Evolutionary conservation across 2,329 filamentous ascomycete genomes (phyloP), one percentile per base, ranked within the genome.

Genomic region (Beauveria bassiana): DNA sequence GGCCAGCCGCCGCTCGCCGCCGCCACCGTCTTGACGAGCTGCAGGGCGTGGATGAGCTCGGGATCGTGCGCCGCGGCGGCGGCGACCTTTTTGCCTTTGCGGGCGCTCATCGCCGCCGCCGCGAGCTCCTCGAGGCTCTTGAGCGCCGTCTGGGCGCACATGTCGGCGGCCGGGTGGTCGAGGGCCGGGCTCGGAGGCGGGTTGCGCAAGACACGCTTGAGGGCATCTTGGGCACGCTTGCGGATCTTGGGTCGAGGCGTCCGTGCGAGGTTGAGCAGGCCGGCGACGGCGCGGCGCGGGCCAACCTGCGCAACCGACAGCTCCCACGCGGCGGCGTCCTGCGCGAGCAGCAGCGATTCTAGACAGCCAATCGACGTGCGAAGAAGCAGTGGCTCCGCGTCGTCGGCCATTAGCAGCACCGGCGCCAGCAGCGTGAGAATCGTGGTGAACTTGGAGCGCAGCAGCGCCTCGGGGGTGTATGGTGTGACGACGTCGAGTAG

Each of bases 361-460:
- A 99, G 82, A 71, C 91, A 96, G 68, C 95, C 95, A 70, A 98
- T 95, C 12, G 92, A 95, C 0, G 93, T 88, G 69, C 90, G 83
- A 61, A 98, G 79, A 8, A 98, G 82, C 5, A 93, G 89, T 7
- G 95, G 91, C 75, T 97, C 93, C 64, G 91, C 90, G 68, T 95
- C 89, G 49, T 86, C 89, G 50, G 86, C 80, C 66, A 90, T 81
- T 59, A 90, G 86, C 52, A 99, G 81, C 14, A 93, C 88, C 2
- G 93, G 93, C 22, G 91, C 92, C 67, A 99, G 84, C 64, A 89
- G 87, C 38, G 87, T 86, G 64, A 99, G 86, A 70, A 99, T 97
- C 74, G 96, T 90, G 31, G 90, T 89, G 78, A 99, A 99, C 75
- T 98, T 97, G 67, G 91, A 89, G 70, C 93, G 90, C 62, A 99